Percentiles rank a stretch among this genome's conserved stretches.
phyloP scores from a whole-genome alignment of 2,329 filamentous ascomycete species.

The Colletotrichum sp. region DNA sequence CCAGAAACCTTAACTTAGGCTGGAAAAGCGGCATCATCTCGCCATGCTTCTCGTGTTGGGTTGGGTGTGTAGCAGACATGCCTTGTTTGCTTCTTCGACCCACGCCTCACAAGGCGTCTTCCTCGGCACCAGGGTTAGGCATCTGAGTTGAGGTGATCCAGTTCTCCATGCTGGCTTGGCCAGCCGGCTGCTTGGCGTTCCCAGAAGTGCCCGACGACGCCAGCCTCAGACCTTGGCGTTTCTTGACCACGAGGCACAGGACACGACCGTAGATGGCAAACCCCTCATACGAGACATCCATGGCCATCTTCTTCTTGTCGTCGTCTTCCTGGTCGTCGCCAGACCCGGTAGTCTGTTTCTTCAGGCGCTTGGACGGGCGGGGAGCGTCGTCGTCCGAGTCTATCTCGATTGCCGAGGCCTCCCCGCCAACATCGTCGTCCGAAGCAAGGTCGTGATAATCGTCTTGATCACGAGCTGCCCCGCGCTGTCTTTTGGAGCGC shows the following conservation, averaged over 20 bases:
- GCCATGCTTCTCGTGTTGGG: neutral
- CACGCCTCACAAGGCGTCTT: conserved; percentile 23
- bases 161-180: conserved; percentile 80
- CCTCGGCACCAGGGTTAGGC: conserved; percentile 43
- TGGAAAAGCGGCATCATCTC: neutral
- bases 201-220: conserved; percentile 11
- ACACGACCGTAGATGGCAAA: conserved; percentile 96
- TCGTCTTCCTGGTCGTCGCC: conserved; percentile 47
- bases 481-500: conserved; percentile 28
- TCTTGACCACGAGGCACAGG: conserved; percentile 86
- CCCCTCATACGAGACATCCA: conserved; percentile 90
- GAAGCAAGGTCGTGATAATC: conserved; percentile 30
- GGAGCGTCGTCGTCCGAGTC: conserved; percentile 43
- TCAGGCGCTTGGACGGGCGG: conserved; percentile 49
- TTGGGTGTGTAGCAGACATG: neutral
- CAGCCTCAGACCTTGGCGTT: conserved; percentile 62
- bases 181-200: conserved; percentile 53
- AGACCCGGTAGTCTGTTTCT: conserved; percentile 38
- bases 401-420: conserved; percentile 39
- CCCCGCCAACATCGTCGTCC: conserved; percentile 34
- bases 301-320: conserved; percentile 89
- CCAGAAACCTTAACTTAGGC: neutral
- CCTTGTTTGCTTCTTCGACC: neutral
- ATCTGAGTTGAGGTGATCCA: conserved; percentile 84
- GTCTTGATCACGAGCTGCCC: conserved; percentile 33